These are phyloP conservation scores for Chlorella sorokiniana DNA, from an alignment of 139 green algal species.

Conservation along the genomic window DNA sequence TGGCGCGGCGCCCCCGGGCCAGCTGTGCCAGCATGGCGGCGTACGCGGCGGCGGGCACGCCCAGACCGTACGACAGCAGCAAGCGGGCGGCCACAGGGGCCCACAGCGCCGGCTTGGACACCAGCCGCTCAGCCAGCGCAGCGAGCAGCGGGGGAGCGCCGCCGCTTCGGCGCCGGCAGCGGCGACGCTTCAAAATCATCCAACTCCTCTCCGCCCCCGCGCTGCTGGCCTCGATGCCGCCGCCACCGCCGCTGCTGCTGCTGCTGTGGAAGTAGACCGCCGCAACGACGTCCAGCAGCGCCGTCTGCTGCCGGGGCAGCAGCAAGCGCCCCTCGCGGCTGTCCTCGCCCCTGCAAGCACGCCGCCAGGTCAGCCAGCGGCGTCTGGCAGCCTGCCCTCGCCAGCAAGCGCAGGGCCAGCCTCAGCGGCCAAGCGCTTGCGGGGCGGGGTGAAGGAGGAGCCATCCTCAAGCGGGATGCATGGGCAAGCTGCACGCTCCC, in stretches of 20 bases:
- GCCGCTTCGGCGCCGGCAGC: constrained; percentile 14
- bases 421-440: not conserved
- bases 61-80: constrained; percentile 24
- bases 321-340: constrained; percentile 28
- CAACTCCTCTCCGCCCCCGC: not conserved
- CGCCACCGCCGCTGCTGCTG: not conserved
- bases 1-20: not conserved
- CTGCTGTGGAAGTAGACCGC: constrained; percentile 16
- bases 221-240: not conserved
- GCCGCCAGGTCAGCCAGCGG: too few relatives aligned
- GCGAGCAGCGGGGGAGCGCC: constrained; percentile 4
- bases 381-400: too few relatives aligned
- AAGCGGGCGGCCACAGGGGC: constrained; percentile 35
- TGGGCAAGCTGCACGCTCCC: too few relatives aligned
- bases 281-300: constrained; percentile 38
- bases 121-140: not conserved
- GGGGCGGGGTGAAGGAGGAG: not conserved
- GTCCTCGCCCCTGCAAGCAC: constrained; percentile 27
- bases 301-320: constrained; percentile 27
- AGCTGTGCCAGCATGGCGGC: constrained; percentile 28
- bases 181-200: not conserved
- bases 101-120: constrained; percentile 4
- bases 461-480: too few relatives aligned
- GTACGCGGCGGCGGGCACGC: constrained; percentile 21
- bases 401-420: not conserved